Percentiles rank a stretch among this genome's conserved stretches.
Evolutionary conservation across 2,329 filamentous ascomycete genomes (phyloP).

Genomic region (Uncinocarpus reesii): DNA sequence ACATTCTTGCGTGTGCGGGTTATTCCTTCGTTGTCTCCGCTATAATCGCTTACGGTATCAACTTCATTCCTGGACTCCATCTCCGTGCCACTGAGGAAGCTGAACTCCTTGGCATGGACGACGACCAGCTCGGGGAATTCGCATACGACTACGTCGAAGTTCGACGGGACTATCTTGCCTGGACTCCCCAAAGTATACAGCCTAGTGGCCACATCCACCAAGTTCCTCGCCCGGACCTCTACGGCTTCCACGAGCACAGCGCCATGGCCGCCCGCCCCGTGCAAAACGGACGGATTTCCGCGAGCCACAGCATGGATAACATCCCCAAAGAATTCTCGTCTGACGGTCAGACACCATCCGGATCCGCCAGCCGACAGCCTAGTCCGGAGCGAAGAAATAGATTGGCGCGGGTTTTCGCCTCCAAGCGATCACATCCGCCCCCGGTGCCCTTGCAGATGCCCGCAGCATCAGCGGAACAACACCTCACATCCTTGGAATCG

Average conservation of each 20-base stretch:
- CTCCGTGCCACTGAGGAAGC: constrained; percentile 57
- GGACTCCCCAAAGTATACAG: constrained; percentile 39
- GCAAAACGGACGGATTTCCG: constrained; percentile 8
- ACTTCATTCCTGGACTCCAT: constrained; percentile 59
- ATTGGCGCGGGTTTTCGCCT: constrained; percentile 3
- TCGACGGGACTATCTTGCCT: constrained; percentile 42
- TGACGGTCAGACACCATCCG: constrained; percentile 1
- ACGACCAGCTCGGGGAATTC: constrained; percentile 44
- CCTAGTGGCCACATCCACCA: constrained; percentile 41
- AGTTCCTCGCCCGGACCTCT: constrained; percentile 49
- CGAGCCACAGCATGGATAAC: constrained; percentile 1
- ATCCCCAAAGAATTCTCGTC: constrained; percentile 2
- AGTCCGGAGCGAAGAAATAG: constrained; percentile 6
- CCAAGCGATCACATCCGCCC: not conserved
- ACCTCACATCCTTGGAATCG: not conserved
- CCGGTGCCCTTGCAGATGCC: not conserved
- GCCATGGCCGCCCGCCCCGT: constrained; percentile 34
- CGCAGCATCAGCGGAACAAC: not conserved
- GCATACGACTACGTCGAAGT: constrained; percentile 46
- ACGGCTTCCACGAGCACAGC: constrained; percentile 51
- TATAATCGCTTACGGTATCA: constrained; percentile 59
- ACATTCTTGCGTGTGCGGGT: constrained; percentile 52
- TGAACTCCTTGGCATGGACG: constrained; percentile 55
- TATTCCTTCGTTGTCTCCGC: constrained; percentile 60
- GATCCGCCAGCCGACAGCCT: constrained; percentile 5